Conservation (phyloP, 1,284 basidiomycete genomes). For the Tilletia walkeri region DNA sequence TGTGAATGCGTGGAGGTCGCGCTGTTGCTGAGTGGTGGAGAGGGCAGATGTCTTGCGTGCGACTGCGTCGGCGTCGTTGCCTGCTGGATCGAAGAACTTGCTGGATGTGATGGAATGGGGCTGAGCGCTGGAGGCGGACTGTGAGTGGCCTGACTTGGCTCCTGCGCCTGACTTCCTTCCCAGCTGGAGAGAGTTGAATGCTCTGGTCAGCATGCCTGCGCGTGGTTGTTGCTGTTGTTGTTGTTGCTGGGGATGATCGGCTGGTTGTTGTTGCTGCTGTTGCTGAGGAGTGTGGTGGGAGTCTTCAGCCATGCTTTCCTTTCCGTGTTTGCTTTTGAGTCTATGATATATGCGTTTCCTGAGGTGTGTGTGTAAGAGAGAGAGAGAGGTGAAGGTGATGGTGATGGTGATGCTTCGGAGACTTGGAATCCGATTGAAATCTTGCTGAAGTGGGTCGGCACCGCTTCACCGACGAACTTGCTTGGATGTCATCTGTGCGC, state of each 20-base stretch:
- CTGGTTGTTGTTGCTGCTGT: not conserved
- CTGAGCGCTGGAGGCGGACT: not conserved
- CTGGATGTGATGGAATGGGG: not conserved
- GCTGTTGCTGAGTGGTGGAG: not conserved
- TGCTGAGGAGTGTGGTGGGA: not conserved
- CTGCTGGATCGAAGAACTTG: constrained; percentile 11
- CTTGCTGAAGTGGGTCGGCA: no score
- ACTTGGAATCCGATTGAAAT: no score
- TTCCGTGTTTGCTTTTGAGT: no score
- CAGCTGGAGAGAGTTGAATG: constrained; percentile 15
- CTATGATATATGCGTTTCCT: not conserved
- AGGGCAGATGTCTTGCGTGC: not conserved
- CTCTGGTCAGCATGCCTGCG: constrained; percentile 3
- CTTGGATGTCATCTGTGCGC: no score
- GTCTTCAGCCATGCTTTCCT: no score
- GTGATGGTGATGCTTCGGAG: not conserved
- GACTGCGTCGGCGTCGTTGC: constrained; percentile 5
- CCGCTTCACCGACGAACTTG: no score
- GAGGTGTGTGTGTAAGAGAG: not conserved
- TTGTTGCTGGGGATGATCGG: not conserved
- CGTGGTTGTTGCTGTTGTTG: constrained; percentile 12
- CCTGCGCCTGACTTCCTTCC: not conserved
- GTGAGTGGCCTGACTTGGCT: not conserved
- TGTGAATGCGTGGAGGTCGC: constrained; percentile 23
- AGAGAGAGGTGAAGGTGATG: not conserved